Evolutionary conservation across 805 yeast genomes (phyloP).

Genomic region (Pichia cabralensis): DNA sequence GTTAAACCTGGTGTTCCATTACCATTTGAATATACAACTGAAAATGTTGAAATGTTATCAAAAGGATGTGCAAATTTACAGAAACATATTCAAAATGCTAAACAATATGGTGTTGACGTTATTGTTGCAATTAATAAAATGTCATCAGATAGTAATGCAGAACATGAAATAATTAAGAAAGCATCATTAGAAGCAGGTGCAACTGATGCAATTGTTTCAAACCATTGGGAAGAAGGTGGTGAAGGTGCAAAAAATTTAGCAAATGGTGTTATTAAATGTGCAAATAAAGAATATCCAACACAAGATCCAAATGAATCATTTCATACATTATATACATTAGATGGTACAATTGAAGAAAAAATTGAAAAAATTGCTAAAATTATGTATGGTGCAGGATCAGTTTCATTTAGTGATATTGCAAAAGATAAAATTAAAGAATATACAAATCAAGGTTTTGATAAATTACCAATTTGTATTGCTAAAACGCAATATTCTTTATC

Average conservation of each 20-base stretch:
- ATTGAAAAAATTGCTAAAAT: constrained; percentile 67
- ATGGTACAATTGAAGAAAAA: constrained; percentile 67
- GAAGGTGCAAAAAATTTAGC: constrained; percentile 81
- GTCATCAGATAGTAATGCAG: constrained; percentile 71
- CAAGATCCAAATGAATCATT: constrained; percentile 33
- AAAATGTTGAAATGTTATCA: constrained; percentile 67
- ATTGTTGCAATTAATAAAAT: constrained; percentile 91
- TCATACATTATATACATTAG: constrained; percentile 59
- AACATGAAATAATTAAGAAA: constrained; percentile 67
- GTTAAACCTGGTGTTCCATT: constrained; percentile 88
- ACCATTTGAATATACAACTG: constrained; percentile 72
- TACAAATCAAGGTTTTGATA: constrained; percentile 79
- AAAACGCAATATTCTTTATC: constrained; percentile 95
- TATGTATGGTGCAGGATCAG: constrained; percentile 88
- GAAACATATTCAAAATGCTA: constrained; percentile 83
- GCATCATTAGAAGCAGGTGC: constrained; percentile 92
- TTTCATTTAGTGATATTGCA: constrained; percentile 78
- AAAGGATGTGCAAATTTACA: constrained; percentile 81
- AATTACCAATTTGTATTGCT: constrained; percentile 92
- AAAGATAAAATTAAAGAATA: constrained; percentile 70
- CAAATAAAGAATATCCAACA: constrained; percentile 31
- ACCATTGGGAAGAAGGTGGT: constrained; percentile 97
- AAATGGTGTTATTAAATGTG: constrained; percentile 68
- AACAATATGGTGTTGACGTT: constrained; percentile 79
- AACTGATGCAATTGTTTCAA: constrained; percentile 76